phyloP scores from a whole-genome alignment of 352 stramenopile species.

The Phytophthora constricta region DNA sequence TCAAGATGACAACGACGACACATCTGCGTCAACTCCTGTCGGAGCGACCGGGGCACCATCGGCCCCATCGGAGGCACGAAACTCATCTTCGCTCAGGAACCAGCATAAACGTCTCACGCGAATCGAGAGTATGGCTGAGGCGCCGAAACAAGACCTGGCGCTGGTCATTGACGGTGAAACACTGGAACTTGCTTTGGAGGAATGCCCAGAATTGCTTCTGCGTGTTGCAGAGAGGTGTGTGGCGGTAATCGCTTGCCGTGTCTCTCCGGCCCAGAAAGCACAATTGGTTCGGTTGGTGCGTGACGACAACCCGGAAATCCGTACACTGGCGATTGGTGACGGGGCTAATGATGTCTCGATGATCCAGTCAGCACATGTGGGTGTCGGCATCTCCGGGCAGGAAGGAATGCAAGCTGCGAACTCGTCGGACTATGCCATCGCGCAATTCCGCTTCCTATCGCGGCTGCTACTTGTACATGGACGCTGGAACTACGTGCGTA shows the following conservation, averaged over 20 bases:
- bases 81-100: constrained; percentile 16
- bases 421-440: constrained; percentile 95
- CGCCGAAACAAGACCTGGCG: constrained; percentile 54
- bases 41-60: constrained; percentile 4
- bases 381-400: constrained; percentile 93
- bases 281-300: constrained; percentile 93
- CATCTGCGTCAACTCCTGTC: constrained; percentile 23
- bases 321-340: constrained; percentile 93
- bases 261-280: constrained; percentile 94
- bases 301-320: constrained; percentile 80
- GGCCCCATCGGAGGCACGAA: constrained; percentile 17
- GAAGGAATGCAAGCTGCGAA: constrained; percentile 96
- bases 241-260: constrained; percentile 93
- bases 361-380: constrained; percentile 94
- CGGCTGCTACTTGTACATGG: constrained; percentile 93
- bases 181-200: constrained; percentile 75
- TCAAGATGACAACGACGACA: constrained; percentile 34
- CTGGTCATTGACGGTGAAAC: constrained; percentile 88
- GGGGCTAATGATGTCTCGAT: constrained; percentile 97
- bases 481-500: constrained; percentile 94
- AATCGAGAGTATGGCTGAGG: constrained; percentile 69
- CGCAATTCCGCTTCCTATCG: constrained; percentile 93
- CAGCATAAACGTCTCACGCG: constrained; percentile 53
- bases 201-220: constrained; percentile 75
- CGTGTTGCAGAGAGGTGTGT: constrained; percentile 85